These are phyloP conservation scores for Penicillium italicum DNA, from an alignment of 2,329 filamentous ascomycete genomes.

Conservation along the genomic window DNA sequence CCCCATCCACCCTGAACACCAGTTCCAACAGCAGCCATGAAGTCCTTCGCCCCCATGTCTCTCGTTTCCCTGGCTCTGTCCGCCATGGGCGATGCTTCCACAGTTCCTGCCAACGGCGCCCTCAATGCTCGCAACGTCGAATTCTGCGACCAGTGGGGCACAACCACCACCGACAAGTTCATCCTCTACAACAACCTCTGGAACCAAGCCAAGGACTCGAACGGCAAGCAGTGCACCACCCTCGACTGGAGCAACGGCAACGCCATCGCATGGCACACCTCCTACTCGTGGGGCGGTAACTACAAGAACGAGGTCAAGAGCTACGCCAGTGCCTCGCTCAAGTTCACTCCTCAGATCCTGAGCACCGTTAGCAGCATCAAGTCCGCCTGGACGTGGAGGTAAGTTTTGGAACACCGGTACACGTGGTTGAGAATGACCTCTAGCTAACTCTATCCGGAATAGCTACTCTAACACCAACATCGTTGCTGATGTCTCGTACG, in stretches of 20 bases:
- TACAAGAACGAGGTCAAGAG: conserved; percentile 42
- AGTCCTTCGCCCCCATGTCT: conserved; percentile 22
- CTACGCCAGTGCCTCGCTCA: conserved; percentile 45
- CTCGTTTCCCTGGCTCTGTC: conserved; percentile 21
- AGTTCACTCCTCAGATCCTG: conserved; percentile 34
- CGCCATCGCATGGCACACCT: conserved; percentile 44
- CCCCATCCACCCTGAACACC: background rate
- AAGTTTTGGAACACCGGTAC: conserved; percentile 6
- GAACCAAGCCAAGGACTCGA: conserved; percentile 39
- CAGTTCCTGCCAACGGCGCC: conserved; percentile 17
- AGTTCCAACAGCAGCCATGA: conserved; percentile 24
- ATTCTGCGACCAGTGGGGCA: conserved; percentile 43
- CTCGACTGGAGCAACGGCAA: conserved; percentile 36
- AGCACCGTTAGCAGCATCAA: conserved; percentile 42
- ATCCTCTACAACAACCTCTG: conserved; percentile 55
- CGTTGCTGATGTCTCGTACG: conserved; percentile 59
- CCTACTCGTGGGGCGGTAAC: conserved; percentile 46
- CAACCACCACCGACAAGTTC: conserved; percentile 40
- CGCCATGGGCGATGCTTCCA: conserved; percentile 24
- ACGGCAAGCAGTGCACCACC: conserved; percentile 45
- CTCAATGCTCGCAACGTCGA: conserved; percentile 20
- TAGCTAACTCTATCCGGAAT: background rate
- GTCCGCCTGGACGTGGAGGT: conserved; percentile 47
- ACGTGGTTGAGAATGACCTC: background rate
- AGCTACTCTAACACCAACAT: conserved; percentile 50